Evolutionary conservation across 192 early-diverging fungal species (phyloP), one percentile per base, ranked within the genome.

Genomic region (Phycomyces nitens): DNA sequence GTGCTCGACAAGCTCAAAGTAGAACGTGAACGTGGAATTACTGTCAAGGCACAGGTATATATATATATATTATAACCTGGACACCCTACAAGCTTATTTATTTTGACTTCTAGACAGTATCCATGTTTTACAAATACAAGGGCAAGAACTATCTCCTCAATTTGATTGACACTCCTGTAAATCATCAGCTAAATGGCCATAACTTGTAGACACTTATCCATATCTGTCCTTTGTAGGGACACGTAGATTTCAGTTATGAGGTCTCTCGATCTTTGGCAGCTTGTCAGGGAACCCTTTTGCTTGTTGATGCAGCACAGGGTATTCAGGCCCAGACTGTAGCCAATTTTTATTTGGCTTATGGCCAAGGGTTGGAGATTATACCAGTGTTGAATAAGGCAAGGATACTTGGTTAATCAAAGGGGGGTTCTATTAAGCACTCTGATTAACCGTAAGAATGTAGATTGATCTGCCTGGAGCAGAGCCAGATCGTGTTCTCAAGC

Each of bases 291-390:
- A 88, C 93, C 1, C 71, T 99, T 14, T 72, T 99, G 18, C 80
- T 99, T 20, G 94, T 99, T 0, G 96, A 99, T 69, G 93, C 95
- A 1, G 82, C 88, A 18, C 94, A 99, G 73, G 96, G 96, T 15
- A 91, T 99, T 27, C 95, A 99, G 72, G 96, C 96, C 1, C 96
- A 99, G 74, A 99, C 96, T 3, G 94, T 97, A 12, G 95, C 96
- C 21, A 99, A 97, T 77, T 99, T 95, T 74, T 95, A 87, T 65
- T 69, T 97, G 49, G 96, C 96, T 9, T 95, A 92, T 81, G 86
- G 89, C 20, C 82, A 96, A 71, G 90, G 85, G 14, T 82, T 99
- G 64, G 75, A 69, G 15, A 88, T 99, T 53, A 81, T 99, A 9
- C 95, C 96, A 4, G 89, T 96, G 34, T 72, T 99, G 27, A 98